Evolutionary conservation across 495 filamentous ascomycete genomes (phyloP), one percentile per base, ranked within the genome.

Genomic region (Choiromyces venosus): DNA sequence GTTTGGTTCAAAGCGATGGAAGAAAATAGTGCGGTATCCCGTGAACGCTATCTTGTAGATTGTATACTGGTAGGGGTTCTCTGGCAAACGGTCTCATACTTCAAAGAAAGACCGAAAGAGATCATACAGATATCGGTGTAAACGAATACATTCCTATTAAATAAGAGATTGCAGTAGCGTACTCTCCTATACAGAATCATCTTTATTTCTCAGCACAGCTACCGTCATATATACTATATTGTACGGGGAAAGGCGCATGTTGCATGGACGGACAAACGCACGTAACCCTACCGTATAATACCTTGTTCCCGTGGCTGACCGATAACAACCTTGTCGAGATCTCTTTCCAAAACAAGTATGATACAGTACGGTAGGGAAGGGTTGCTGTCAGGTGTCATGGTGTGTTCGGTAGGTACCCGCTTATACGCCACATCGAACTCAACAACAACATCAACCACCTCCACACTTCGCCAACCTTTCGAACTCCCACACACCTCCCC

Each of bases 381-480:
- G n/a, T 52, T 25, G 46, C 10, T 61, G 52, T 61, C 52, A 61
- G n/a, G 52, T 61, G 52, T 61, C 52, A 61, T 61, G 3, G 52
- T 61, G 52, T 61, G 52, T 29, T 29, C 52, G 52, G 52, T 61
- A 61, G 52, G 52, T 61, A 61, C 52, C 52, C 52, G 52, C 52
- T 61, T 61, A n/a, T n/a, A 61, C 52, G 52, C 52, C 52, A 61
- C 52, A 61, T 61, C n/a, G n/a, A 29, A 61, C 52, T 61, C 52
- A 61, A 61, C 52, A 61, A 61, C 52, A 61, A 61, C 52, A 56
- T 56, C 46, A 61, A 61, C 52, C 52, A 61, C 52, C 52, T 61
- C 52, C 52, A 61, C 52, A 61, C 52, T 61, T 29, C 25, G 52
- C 52, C 52, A 61, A 61, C 52, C 52, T 14, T 29, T 61, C 52